Evolutionary conservation across 192 early-diverging fungal species (phyloP).

Genomic region (Coemansia sp.): DNA sequence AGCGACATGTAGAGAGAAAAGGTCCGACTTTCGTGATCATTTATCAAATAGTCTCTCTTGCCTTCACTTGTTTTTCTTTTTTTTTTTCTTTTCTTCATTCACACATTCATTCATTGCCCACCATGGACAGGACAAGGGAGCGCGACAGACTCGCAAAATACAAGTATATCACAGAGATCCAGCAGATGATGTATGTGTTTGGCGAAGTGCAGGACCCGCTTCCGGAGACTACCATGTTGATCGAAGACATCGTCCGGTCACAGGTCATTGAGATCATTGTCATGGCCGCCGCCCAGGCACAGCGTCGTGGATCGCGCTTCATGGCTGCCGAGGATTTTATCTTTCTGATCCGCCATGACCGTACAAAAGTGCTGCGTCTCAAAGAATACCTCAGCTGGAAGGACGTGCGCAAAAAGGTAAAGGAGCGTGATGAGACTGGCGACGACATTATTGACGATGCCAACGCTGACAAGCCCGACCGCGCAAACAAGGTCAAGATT

Average conservation of each 20-base stretch:
- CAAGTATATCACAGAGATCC: slow-evolving; percentile 79
- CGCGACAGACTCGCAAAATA: slow-evolving; percentile 41
- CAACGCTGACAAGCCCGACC: slow-evolving; percentile 59
- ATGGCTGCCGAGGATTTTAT: slow-evolving; percentile 92
- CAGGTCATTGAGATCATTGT: slow-evolving; percentile 96
- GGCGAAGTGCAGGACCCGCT: slow-evolving; percentile 92
- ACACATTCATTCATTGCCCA: not conserved
- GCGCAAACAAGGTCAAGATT: slow-evolving; percentile 70
- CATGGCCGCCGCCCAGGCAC: slow-evolving; percentile 84
- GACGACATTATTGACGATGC: slow-evolving; percentile 55
- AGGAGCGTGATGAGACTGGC: slow-evolving; percentile 71
- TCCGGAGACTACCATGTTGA: slow-evolving; percentile 84
- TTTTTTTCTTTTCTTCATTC: not conserved
- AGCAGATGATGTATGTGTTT: slow-evolving; percentile 99
- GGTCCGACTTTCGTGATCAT: too few relatives aligned
- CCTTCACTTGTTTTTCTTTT: not conserved
- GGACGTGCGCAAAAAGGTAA: slow-evolving; percentile 92
- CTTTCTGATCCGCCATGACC: slow-evolving; percentile 95
- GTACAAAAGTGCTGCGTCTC: slow-evolving; percentile 89
- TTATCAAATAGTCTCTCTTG: not conserved
- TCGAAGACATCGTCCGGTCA: slow-evolving; percentile 94
- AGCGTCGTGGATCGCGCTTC: slow-evolving; percentile 79
- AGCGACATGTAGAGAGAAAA: not conserved
- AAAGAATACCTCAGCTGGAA: slow-evolving; percentile 93
- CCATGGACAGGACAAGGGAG: slow-evolving; percentile 38